Conservation (phyloP, 2,329 filamentous ascomycete species). For the Alternaria sp. region DNA sequence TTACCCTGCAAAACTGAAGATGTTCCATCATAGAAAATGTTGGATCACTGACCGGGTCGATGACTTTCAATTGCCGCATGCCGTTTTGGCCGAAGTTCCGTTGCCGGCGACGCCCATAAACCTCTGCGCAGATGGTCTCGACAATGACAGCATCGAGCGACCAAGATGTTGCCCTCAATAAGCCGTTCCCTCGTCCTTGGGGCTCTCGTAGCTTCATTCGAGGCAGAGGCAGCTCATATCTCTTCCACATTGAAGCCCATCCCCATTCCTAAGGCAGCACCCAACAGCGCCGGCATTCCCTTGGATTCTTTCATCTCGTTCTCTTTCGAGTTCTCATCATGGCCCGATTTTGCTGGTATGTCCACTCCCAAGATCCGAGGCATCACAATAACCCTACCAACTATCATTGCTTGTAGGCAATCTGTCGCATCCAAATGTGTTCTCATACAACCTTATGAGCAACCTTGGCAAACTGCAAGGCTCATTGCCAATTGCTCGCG, state of each 20-base stretch:
- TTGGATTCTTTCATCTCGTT: slow-evolving; percentile 14
- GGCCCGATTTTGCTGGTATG: slow-evolving; percentile 13
- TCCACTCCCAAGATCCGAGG: no score
- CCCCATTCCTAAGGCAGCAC: not conserved
- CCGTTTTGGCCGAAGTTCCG: not conserved
- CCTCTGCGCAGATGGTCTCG: not conserved
- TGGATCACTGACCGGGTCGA: not conserved
- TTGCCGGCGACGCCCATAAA: slow-evolving; percentile 10
- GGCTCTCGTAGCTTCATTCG: slow-evolving; percentile 1
- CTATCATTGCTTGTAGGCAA: slow-evolving; percentile 53
- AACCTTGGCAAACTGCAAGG: slow-evolving; percentile 64
- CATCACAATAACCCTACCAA: not conserved
- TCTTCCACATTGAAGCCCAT: slow-evolving; percentile 3
- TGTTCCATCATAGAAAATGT: not conserved
- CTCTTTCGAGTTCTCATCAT: slow-evolving; percentile 16
- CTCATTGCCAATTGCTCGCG: slow-evolving; percentile 66
- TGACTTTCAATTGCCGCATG: slow-evolving; percentile 5
- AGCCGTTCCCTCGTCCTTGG: not conserved
- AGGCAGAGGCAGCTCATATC: slow-evolving; percentile 6
- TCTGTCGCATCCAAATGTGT: slow-evolving; percentile 63
- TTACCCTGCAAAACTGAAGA: not conserved
- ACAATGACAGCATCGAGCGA: not conserved
- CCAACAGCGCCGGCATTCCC: slow-evolving; percentile 9
- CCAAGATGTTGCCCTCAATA: not conserved
- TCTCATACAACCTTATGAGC: slow-evolving; percentile 66